Conservation (phyloP, 352 stramenopile species). For the Globisporangium canariense region DNA sequence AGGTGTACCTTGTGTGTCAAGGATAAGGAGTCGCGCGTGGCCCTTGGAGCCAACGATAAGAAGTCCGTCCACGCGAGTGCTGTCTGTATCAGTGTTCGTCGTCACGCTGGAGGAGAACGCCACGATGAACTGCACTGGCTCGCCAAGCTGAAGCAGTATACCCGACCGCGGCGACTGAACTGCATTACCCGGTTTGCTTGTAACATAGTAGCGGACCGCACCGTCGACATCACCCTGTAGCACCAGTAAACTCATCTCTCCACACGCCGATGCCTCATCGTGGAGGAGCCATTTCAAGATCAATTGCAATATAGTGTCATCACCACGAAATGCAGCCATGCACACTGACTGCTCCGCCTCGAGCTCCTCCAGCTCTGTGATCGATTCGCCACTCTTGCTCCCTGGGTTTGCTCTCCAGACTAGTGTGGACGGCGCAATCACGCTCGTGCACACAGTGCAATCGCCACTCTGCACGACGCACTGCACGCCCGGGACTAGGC, state of each 20-base stretch:
- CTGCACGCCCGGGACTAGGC: conserved; percentile 39
- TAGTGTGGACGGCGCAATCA: conserved; percentile 53
- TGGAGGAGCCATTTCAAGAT: conserved; percentile 32
- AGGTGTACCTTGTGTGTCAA: background rate
- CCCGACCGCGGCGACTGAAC: background rate
- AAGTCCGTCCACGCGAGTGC: background rate
- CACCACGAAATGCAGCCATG: conserved; percentile 22
- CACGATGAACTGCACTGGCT: conserved; percentile 18
- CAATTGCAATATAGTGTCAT: conserved; percentile 7
- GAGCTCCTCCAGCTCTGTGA: conserved; percentile 43
- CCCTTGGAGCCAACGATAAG: conserved; percentile 11
- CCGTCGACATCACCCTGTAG: conserved; percentile 67
- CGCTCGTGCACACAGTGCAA: conserved; percentile 41
- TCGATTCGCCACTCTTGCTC: background rate
- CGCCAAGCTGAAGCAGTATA: conserved; percentile 10
- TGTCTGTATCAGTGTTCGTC: background rate
- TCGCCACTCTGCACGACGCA: conserved; percentile 23
- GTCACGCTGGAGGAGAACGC: conserved; percentile 7
- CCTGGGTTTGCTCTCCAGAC: conserved; percentile 17
- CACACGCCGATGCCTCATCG: background rate
- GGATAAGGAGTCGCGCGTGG: background rate
- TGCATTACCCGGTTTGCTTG: background rate
- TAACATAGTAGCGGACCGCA: conserved; percentile 31
- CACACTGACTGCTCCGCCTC: conserved; percentile 69
- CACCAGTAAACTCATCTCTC: conserved; percentile 21